Base-by-base conservation (phyloP, 768 basidiomycete species). In the Pleurotus giganteus region DNA sequence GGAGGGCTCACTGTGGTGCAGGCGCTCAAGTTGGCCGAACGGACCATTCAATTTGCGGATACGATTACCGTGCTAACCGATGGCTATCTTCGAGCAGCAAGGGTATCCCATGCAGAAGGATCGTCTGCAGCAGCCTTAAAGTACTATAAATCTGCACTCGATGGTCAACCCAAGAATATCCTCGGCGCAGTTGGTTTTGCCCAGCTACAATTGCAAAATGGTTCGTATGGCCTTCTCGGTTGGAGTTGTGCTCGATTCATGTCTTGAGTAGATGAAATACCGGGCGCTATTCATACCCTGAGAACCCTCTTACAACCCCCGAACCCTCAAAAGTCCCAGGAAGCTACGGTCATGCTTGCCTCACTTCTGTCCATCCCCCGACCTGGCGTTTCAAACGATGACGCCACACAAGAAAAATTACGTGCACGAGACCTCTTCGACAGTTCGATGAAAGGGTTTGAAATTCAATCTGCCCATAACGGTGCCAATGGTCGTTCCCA, bases 41-140 rank as follows among this genome's bases (percentile, higher is more conserved):
- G 94, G 49, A 89, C 94, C 0, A 86, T 98, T 36, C 94, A 98
- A 65, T 97, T 91, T 63, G 89, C 95, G 0, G 96, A 98, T 62
- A 93, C 90, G 0, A 75, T 92, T 28, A 79, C 90, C 0, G 74
- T 96, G 13, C 77, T 95, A 26, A 88, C 91, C 0, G 95, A 97
- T 62, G 89, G 94, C 2, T 90, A 94, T 63, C 71, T 95, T 13
- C 80, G 89, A 28, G 86, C 94, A 12, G 96, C 86, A 2, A 83
- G 93, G 15, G 85, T 90, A 2, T 78, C 85, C 12, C 93, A 95
- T 61, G 83, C 84, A 1, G 82, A 89, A 62, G 89, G 86, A 0
- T 75, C 75, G 1, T 62, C 77, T n/a, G 63, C 67, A 5, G 84
- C 87, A 41, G 92, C 92, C 1, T 81, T 79, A 23, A 82, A 80